These are phyloP conservation scores for Alternaria dauci DNA, from an alignment of 2,329 filamentous ascomycete genomes.

Conservation along the genomic window DNA sequence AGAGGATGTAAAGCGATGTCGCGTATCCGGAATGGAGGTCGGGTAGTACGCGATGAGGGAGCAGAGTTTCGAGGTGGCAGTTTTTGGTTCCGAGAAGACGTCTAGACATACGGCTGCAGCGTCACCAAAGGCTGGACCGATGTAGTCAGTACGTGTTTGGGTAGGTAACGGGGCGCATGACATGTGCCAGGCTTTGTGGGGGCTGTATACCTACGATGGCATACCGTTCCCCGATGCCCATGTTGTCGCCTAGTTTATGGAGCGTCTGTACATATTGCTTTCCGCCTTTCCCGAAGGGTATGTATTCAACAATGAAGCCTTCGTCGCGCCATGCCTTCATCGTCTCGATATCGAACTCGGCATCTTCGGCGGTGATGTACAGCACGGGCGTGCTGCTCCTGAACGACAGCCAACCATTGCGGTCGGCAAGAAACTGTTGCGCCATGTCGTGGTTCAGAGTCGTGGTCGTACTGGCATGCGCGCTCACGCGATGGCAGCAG, in stretches of 20 bases:
- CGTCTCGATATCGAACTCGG: constrained; percentile 65
- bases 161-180: neutral
- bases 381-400: constrained; percentile 55
- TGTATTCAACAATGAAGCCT: constrained; percentile 67
- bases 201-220: constrained; percentile 65
- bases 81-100: constrained; percentile 64
- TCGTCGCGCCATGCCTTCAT: constrained; percentile 66
- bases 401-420: constrained; percentile 51
- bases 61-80: constrained; percentile 60
- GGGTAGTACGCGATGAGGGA: constrained; percentile 72
- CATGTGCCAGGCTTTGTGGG: constrained; percentile 18
- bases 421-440: constrained; percentile 47
- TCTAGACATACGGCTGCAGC: constrained; percentile 68
- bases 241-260: constrained; percentile 61
- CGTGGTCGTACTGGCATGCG: constrained; percentile 6
- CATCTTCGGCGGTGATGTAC: constrained; percentile 61
- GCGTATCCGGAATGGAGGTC: constrained; percentile 62
- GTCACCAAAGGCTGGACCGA: constrained; percentile 64
- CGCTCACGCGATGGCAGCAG: constrained; percentile 8
- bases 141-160: constrained; percentile 13
- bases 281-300: constrained; percentile 62
- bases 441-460: constrained; percentile 35
- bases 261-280: constrained; percentile 58
- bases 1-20: constrained; percentile 54
- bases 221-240: constrained; percentile 68